phyloP scores from a whole-genome alignment of 768 basidiomycete species.

The Piloderma croceum region DNA sequence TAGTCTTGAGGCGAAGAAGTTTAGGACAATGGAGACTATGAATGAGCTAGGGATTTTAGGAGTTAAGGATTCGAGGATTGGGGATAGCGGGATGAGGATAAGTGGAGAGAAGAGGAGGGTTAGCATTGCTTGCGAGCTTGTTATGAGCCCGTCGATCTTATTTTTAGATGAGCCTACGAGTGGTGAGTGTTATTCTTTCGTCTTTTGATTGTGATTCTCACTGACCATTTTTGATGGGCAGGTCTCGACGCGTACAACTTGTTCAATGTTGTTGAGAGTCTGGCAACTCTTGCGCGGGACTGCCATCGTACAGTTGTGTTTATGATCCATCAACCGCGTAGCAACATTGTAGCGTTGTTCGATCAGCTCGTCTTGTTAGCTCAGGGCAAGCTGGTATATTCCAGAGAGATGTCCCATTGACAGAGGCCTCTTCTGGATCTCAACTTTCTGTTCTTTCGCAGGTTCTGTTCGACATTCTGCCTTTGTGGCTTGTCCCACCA shows the following conservation, averaged over 20 bases:
- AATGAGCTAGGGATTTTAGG: slow-evolving; percentile 90
- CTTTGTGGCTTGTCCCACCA: slow-evolving; percentile 92
- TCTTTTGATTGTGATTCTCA: slow-evolving; percentile 1
- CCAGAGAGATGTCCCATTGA: slow-evolving; percentile 69
- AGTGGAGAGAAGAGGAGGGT: slow-evolving; percentile 97
- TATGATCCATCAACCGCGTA: slow-evolving; percentile 97
- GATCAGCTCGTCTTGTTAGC: slow-evolving; percentile 88
- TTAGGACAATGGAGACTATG: slow-evolving; percentile 91
- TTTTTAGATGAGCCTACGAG: slow-evolving; percentile 98
- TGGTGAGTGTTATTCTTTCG: slow-evolving; percentile 46
- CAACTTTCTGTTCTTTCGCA: too few relatives aligned
- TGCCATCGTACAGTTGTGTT: slow-evolving; percentile 95
- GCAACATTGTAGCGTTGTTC: slow-evolving; percentile 94
- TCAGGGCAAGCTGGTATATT: slow-evolving; percentile 78
- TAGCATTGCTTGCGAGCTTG: slow-evolving; percentile 95
- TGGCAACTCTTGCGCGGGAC: slow-evolving; percentile 77
- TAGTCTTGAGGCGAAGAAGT: slow-evolving; percentile 93
- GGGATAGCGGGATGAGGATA: slow-evolving; percentile 83
- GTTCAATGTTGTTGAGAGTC: slow-evolving; percentile 85
- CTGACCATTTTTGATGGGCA: slow-evolving; percentile 23
- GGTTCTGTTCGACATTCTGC: slow-evolving; percentile 96
- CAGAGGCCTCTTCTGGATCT: slow-evolving; percentile 27
- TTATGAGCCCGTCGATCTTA: slow-evolving; percentile 92
- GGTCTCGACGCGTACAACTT: slow-evolving; percentile 96
- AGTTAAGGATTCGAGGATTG: slow-evolving; percentile 87